Percentiles rank a stretch among this genome's conserved stretches.
These are phyloP conservation scores for Anethum foeniculum DNA, from an alignment of 140 eudicot species.

Conservation along the genomic window DNA sequence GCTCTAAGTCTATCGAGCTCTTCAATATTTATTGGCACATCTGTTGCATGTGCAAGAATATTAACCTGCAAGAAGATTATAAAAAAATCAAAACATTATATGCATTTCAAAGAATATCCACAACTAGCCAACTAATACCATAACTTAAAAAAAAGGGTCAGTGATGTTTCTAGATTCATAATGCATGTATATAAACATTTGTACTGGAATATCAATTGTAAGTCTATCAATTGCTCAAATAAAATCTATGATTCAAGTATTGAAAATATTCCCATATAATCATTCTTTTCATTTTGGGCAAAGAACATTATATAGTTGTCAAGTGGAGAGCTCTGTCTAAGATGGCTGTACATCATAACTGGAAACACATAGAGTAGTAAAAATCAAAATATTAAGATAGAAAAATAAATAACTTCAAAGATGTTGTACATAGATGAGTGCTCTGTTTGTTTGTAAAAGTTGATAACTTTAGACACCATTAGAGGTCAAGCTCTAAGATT, in stretches of 20 bases:
- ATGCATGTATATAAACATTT: not conserved
- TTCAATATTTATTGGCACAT: conserved; percentile 46
- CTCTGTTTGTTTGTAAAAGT: not conserved
- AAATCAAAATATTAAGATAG: not conserved
- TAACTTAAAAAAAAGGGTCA: not conserved
- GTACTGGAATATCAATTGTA: not conserved
- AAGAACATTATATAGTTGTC: not conserved
- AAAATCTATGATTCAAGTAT: not conserved
- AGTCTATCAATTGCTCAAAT: not conserved
- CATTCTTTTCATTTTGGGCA: not conserved
- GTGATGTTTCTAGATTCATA: not conserved
- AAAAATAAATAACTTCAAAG: not conserved
- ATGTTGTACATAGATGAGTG: not conserved
- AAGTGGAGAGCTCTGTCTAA: not conserved
- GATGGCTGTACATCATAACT: not conserved
- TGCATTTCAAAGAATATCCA: not conserved
- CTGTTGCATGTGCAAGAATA: conserved; percentile 74
- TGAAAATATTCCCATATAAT: not conserved
- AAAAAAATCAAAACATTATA: not conserved
- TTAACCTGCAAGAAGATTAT: conserved; percentile 48
- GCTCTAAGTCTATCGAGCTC: conserved; percentile 45
- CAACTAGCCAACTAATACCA: not conserved
- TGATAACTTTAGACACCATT: not conserved
- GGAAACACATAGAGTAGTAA: not conserved
- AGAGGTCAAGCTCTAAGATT: not conserved